These are phyloP conservation scores for Alternaria novae-zelandiae DNA, from an alignment of 2,329 filamentous ascomycete genomes.

Conservation along the genomic window DNA sequence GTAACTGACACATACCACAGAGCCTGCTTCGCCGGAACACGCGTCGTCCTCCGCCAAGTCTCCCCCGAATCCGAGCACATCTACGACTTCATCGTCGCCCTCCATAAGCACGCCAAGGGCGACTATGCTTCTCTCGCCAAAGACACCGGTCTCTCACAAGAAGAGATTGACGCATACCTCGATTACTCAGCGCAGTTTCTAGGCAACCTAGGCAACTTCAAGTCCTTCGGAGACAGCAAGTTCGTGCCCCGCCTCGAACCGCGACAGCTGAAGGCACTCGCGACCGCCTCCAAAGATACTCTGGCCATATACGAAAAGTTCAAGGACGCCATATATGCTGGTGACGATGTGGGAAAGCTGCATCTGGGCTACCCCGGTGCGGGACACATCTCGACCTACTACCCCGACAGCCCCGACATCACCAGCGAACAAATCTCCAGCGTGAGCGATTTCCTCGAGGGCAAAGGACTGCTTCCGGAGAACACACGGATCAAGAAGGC, in stretches of 20 bases:
- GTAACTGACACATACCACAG: slow-evolving; percentile 26
- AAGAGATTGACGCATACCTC: slow-evolving; percentile 47
- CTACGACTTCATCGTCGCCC: slow-evolving; percentile 61
- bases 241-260: slow-evolving; percentile 57
- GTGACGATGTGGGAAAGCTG: slow-evolving; percentile 49
- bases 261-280: slow-evolving; percentile 53
- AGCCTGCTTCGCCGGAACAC: slow-evolving; percentile 57
- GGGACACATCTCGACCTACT: slow-evolving; percentile 59
- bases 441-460: slow-evolving; percentile 55
- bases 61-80: slow-evolving; percentile 60
- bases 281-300: slow-evolving; percentile 48
- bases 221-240: slow-evolving; percentile 59
- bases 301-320: slow-evolving; percentile 52
- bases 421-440: slow-evolving; percentile 56
- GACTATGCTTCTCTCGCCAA: slow-evolving; percentile 56
- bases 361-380: slow-evolving; percentile 58
- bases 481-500: slow-evolving; percentile 58
- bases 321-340: slow-evolving; percentile 55
- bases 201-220: slow-evolving; percentile 63
- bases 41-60: slow-evolving; percentile 61
- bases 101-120: slow-evolving; percentile 57
- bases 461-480: slow-evolving; percentile 55
- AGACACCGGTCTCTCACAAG: slow-evolving; percentile 50
- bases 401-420: slow-evolving; percentile 57
- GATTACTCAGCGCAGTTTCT: slow-evolving; percentile 55